Conservation (phyloP, 345 rosid genomes). For the Eutrema heterophyllum region DNA sequence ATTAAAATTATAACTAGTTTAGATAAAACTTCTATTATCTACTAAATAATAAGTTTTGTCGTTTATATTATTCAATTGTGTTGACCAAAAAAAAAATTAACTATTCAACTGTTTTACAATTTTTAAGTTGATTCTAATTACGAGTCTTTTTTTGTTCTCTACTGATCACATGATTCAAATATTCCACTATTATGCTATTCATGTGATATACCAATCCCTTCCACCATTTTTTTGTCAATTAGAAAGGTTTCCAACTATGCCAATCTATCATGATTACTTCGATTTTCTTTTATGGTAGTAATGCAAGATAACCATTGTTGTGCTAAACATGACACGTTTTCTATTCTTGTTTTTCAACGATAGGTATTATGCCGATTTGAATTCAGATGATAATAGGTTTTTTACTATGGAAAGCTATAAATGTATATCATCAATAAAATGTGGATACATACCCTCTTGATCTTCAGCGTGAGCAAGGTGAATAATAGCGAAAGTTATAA, state of each 20-base stretch:
- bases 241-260: neutral
- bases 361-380: neutral
- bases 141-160: too few relatives aligned
- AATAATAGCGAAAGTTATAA: neutral
- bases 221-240: neutral
- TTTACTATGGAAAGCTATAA: neutral
- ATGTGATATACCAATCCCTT: neutral
- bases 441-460: conserved; percentile 30
- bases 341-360: neutral
- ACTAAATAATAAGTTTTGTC: too few relatives aligned
- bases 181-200: too few relatives aligned
- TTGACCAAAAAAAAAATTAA: too few relatives aligned
- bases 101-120: neutral
- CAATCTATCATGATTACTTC: neutral
- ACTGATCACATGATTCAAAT: too few relatives aligned
- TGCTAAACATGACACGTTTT: neutral
- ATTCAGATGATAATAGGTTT: neutral
- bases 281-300: neutral
- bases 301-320: neutral
- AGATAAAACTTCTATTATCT: neutral
- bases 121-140: too few relatives aligned
- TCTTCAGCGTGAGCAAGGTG: conserved; percentile 25
- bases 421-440: neutral
- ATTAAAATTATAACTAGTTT: neutral
- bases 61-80: too few relatives aligned